These are phyloP conservation scores for Agrocybe praecox DNA, from an alignment of 768 basidiomycete genomes.

Conservation along the genomic window DNA sequence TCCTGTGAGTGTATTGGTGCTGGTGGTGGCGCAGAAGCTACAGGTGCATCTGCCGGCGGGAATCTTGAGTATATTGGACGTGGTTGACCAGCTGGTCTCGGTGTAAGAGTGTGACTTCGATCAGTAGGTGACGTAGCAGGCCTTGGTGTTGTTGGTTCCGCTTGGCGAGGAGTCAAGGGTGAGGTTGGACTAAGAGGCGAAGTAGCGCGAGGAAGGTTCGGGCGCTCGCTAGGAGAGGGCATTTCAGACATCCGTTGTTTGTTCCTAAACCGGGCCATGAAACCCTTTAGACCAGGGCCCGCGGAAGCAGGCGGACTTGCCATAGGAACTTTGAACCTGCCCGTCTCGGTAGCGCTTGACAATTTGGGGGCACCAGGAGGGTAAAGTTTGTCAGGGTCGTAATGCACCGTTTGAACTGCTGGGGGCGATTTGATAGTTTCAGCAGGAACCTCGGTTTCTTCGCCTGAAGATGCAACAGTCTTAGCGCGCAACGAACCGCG, in stretches of 20 bases:
- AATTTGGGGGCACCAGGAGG: slow-evolving; percentile 33
- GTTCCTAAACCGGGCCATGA: slow-evolving; percentile 79
- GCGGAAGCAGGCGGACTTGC: slow-evolving; percentile 71
- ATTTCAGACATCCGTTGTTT: slow-evolving; percentile 41
- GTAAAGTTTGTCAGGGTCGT: slow-evolving; percentile 42
- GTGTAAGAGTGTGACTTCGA: slow-evolving; percentile 13
- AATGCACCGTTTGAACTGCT: slow-evolving; percentile 37
- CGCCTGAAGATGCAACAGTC: slow-evolving; percentile 38
- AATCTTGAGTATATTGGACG: slow-evolving; percentile 33
- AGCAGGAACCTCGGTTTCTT: slow-evolving; percentile 49
- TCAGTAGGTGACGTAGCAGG: slow-evolving; percentile 11
- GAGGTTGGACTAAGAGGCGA: slow-evolving; percentile 26
- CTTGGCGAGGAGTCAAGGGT: slow-evolving; percentile 29
- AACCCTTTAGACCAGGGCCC: slow-evolving; percentile 74
- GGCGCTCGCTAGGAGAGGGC: slow-evolving; percentile 27
- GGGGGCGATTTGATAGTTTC: slow-evolving; percentile 39
- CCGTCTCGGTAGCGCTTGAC: slow-evolving; percentile 52
- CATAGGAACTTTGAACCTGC: slow-evolving; percentile 55
- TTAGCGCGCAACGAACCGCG: slow-evolving; percentile 67
- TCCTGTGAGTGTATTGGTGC: slow-evolving; percentile 3
- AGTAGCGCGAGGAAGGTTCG: slow-evolving; percentile 28
- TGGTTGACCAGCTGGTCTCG: slow-evolving; percentile 20
- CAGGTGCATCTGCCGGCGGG: slow-evolving; percentile 28
- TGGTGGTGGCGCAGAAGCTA: slow-evolving; percentile 14
- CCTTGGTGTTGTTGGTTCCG: slow-evolving; percentile 19